A percentile compares a stretch with the other conserved stretches of the same genome.
These are phyloP conservation scores for Staphylotrichum longicolle DNA, from an alignment of 495 filamentous ascomycete species.

Conservation along the genomic window DNA sequence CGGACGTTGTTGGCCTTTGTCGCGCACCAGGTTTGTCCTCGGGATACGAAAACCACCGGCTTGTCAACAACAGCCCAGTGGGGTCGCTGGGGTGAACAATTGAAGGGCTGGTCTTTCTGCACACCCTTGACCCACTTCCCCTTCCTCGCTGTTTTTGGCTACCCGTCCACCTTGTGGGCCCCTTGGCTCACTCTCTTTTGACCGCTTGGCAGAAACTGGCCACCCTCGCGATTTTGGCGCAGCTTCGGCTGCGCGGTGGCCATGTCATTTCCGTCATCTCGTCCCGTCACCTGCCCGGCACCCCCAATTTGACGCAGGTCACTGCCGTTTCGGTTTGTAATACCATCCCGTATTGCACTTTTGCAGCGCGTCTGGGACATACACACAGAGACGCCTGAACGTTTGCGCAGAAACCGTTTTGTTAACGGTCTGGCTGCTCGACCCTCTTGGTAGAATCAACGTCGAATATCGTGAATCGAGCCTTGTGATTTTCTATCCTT, in stretches of 20 bases:
- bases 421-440: too few relatives aligned
- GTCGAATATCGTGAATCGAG: too few relatives aligned
- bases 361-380: background rate
- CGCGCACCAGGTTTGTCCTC: background rate
- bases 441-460: too few relatives aligned
- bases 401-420: too few relatives aligned
- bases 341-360: background rate
- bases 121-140: constrained; percentile 14
- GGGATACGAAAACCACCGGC: constrained; percentile 8
- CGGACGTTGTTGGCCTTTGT: too few relatives aligned
- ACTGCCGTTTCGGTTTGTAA: constrained; percentile 19
- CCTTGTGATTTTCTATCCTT: background rate
- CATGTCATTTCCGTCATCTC: constrained; percentile 35
- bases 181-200: background rate
- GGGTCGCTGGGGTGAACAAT: background rate
- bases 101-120: background rate
- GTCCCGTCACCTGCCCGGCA: constrained; percentile 18
- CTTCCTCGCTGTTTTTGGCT: constrained; percentile 16
- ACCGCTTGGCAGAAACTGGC: constrained; percentile 15
- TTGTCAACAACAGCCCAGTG: background rate
- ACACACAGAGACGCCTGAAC: too few relatives aligned
- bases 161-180: constrained; percentile 14
- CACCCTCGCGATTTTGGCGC: background rate
- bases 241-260: background rate
- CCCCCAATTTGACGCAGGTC: constrained; percentile 21